Evolutionary conservation across 345 rosid species (phyloP), one percentile per base, ranked within the genome.

Genomic region (Brassica carinata): DNA sequence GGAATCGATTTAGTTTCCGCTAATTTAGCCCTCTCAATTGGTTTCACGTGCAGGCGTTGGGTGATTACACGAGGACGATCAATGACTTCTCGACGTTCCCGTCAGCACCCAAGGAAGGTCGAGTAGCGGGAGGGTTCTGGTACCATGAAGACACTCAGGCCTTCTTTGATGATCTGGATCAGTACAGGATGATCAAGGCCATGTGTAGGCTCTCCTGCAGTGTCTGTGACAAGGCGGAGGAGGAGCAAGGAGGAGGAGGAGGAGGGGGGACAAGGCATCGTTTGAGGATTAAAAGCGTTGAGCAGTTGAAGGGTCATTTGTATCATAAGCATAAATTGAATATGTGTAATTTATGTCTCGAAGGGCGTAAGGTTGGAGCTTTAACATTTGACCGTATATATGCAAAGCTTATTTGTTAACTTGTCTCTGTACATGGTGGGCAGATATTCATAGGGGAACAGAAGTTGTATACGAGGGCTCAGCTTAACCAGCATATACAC

Each of bases 391-490:
- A 61, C 6, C 31, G 10, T 74, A n/a, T 18, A 6, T 69, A 4
- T 23, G 48, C 34, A 26, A 7, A 27, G 61, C 31, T 38, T 57
- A 9, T 38, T 68, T 66, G 5, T 29, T 65, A 18, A n/a, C 38
- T 8, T 74, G 8, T 69, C 19, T 65, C 61, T 53, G 5, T 75
- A 0, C 51, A 13, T 81, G 11, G 43, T 23, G 69, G 23, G 61
- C n/a, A 96, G 97, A 90, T 96, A 34, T 96, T 96, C 76, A 89
- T 96, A 74, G 88, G 97, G 81, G 98, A 96, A 66, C 99, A 96
- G 82, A 96, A 91, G 87, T 64, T 96, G 51, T 96, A 92, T 65
- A 81, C 88, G 27, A 90, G 97, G 77, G 85, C 89, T 30, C 99
- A 96, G 63, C 82, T 96, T 85, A 91, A 90, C 71, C 97, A 87